Evolutionary conservation across 768 basidiomycete genomes (phyloP).

Genomic region (Podaxis rugospora): DNA sequence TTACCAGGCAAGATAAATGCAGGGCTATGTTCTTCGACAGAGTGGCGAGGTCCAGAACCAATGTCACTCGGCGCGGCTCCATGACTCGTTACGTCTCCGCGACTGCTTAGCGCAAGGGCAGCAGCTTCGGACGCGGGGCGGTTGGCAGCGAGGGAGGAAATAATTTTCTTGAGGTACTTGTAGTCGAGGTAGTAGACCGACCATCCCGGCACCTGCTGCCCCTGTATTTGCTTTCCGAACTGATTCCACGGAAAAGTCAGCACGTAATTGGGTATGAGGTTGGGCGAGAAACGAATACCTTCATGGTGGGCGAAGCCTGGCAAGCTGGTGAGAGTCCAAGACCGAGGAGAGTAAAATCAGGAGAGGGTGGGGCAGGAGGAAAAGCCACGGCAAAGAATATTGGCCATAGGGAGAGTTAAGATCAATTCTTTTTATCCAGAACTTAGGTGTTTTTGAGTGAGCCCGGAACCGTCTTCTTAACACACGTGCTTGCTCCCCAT

Average conservation of each 20-base stretch:
- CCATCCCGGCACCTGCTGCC: constrained; percentile 97
- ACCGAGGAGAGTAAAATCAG: not conserved
- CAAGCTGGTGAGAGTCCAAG: not conserved
- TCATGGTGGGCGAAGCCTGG: constrained; percentile 22
- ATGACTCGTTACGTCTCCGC: constrained; percentile 46
- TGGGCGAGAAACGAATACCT: constrained; percentile 22
- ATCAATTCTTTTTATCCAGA: not conserved
- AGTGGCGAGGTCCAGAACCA: constrained; percentile 36
- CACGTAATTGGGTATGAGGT: not conserved
- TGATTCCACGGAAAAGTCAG: constrained; percentile 27
- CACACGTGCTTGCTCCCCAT: constrained; percentile 13
- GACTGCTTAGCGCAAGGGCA: constrained; percentile 75
- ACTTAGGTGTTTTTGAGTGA: not conserved
- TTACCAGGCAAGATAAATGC: constrained; percentile 61
- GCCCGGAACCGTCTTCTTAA: not conserved
- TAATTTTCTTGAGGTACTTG: constrained; percentile 98
- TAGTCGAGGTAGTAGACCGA: constrained; percentile 94
- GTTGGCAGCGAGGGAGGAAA: constrained; percentile 89
- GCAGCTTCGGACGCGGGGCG: constrained; percentile 89
- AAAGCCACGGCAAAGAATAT: not conserved
- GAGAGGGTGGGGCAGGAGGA: not conserved
- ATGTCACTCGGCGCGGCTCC: constrained; percentile 26
- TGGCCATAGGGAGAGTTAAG: not conserved
- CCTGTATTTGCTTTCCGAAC: constrained; percentile 98
- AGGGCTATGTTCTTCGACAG: constrained; percentile 20